Base-by-base conservation (phyloP, 257 asterid genomes). In the Salvia splendens region DNA sequence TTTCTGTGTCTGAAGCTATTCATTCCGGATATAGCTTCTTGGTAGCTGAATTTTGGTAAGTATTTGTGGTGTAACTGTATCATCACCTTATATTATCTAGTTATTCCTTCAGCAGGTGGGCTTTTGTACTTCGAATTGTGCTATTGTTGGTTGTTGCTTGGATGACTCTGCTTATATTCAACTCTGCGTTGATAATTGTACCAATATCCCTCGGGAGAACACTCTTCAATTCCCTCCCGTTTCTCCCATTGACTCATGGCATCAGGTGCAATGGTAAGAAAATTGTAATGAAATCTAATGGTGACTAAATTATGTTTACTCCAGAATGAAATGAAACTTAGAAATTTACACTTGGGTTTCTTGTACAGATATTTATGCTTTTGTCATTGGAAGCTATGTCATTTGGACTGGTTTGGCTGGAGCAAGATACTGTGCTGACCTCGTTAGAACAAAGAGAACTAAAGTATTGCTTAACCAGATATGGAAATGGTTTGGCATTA, bases 351-450 rank as follows among this genome's bases (percentile, higher is more conserved):
- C 35, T 57, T 51, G 45, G 14, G 33, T 57, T 59, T 41, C 65
- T 43, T 63, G 6, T 74, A 52, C 73, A 93, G 97, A 93, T 82
- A 61, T 93, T 53, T 93, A 93, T 66, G 97, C 99, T 62, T 93
- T 93, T 58, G 89, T 88, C 50, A 91, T 91, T 71, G 99, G 99
- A 77, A 88, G 99, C 83, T 93, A 91, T 64, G 91, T 89, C 72
- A 93, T 93, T 67, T 93, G 99, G 99, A 91, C 95, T 68, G 94
- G 81, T 64, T 74, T 91, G 70, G 97, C 97, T 72, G 99, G 99
- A 68, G 87, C 71, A 41, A 85, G 97, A 72, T 93, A 93, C 80
- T 84, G 91, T 36, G 51, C 83, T 32, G 90, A 88, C 74, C 95
- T 88, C 66, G 73, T 91, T 69, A 82, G 85, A 66, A 82, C 95